Evolutionary conservation across 2,329 filamentous ascomycete species (phyloP), one percentile per base, ranked within the genome.

Genomic region (Aschersonia sp.): DNA sequence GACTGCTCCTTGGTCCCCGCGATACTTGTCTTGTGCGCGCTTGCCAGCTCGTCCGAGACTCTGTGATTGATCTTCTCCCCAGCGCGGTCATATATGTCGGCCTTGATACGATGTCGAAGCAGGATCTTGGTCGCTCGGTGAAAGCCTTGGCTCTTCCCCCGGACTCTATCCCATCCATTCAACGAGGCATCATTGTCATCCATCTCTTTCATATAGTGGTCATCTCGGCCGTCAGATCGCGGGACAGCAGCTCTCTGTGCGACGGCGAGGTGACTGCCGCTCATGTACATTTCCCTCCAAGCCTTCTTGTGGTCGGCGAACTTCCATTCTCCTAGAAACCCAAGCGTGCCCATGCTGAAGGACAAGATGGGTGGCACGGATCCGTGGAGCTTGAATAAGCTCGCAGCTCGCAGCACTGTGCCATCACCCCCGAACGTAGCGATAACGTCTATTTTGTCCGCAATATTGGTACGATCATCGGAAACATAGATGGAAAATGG

Each of bases 241-340:
- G 63, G 63, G 33, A 61, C 59, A 35, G 63, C 64, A 11, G 63
- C 63, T 46, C 69, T 72, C 52, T 68, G 71, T 54, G 66, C 66
- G 10, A 30, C 45, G 2, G 69, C 62, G 7, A 76, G 73, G 43
- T 69, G 66, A 52, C 73, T 76, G 2, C 76, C 76, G 56, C 75
- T 78, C 85, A 95, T 94, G 67, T 94, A 96, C 47, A 92, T 87
- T 60, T 96, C 87, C 45, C 87, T 73, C 68, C 94, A 95, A 0
- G 92, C 92, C 45, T 86, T 77, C 66, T 95, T 95, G 68, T 94
- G 87, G 57, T 97, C 89, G 6, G 74, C 73, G 61, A 97, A 97
- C 57, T 92, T 94, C 89, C 90, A 98, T 65, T 97, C 90, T 12
- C 90, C 89, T 6, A 98, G 68, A 55, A 98, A 98, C 0, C 92